Conservation (phyloP, 768 basidiomycete species). For the Mycena polygramma region DNA sequence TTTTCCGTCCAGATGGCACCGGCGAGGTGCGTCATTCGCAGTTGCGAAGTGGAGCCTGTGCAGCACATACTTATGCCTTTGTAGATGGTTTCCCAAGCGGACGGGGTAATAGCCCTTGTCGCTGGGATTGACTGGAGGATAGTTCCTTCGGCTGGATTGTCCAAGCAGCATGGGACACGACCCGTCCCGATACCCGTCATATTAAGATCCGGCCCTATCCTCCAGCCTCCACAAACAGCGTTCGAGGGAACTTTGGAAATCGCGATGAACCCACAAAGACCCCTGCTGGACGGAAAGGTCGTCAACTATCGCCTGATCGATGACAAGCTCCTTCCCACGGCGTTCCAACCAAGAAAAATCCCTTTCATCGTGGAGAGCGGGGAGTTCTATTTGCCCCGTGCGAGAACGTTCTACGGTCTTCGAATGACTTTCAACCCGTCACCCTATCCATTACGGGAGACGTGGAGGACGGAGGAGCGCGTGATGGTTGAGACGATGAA, state of each 20-base stretch:
- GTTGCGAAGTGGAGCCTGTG: too few species aligned
- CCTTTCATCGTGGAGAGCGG: conserved; percentile 16
- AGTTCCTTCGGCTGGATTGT: background rate
- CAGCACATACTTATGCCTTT: background rate
- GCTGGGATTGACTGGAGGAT: conserved; percentile 19
- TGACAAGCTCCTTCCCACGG: conserved; percentile 9
- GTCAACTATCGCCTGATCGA: conserved; percentile 5
- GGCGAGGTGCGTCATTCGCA: conserved; percentile 8
- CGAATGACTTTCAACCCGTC: background rate
- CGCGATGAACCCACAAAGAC: background rate
- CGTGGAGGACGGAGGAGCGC: too few species aligned
- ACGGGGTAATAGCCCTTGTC: background rate
- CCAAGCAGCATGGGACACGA: background rate
- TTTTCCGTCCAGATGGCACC: conserved; percentile 12
- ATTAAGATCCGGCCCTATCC: too few species aligned
- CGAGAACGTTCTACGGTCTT: background rate
- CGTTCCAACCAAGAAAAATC: conserved; percentile 12
- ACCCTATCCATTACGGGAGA: too few species aligned
- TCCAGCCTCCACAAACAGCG: background rate
- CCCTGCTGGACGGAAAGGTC: conserved; percentile 2
- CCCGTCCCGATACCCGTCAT: background rate
- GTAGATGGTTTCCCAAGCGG: conserved; percentile 9
- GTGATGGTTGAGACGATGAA: too few species aligned
- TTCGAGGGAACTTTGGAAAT: conserved; percentile 8
- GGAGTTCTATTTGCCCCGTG: conserved; percentile 4